These are phyloP conservation scores for Colletotrichum tofieldiae DNA, from an alignment of 2,329 filamentous ascomycete genomes.

Conservation along the genomic window DNA sequence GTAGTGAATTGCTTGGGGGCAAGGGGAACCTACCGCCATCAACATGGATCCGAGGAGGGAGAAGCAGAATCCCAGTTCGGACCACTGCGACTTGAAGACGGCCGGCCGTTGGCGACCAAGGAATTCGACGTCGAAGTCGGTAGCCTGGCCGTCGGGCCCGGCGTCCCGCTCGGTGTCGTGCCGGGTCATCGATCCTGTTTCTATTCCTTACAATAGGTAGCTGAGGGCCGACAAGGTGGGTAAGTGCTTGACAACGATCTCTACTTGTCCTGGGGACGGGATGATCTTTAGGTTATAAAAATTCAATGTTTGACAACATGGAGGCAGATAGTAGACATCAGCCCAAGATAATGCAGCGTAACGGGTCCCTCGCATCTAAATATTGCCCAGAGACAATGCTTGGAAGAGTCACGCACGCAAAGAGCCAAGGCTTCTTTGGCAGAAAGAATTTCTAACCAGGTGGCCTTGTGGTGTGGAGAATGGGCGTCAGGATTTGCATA, in stretches of 20 bases:
- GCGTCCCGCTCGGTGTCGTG: constrained; percentile 38
- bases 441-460: constrained; percentile 38
- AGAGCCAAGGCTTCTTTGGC: neutral
- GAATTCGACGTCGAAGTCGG: constrained; percentile 64
- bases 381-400: neutral
- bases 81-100: constrained; percentile 65
- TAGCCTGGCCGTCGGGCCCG: constrained; percentile 16
- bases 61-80: constrained; percentile 76
- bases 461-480: constrained; percentile 30
- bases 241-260: neutral
- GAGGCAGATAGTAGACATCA: neutral
- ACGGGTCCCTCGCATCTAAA: constrained; percentile 28
- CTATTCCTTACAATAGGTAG: too few relatives aligned
- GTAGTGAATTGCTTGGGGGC: neutral
- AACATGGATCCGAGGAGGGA: constrained; percentile 76
- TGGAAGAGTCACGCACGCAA: neutral
- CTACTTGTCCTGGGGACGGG: neutral
- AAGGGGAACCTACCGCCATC: constrained; percentile 60
- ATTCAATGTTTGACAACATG: constrained; percentile 7
- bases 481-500: constrained; percentile 27
- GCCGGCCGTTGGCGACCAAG: constrained; percentile 75
- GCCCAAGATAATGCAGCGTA: neutral
- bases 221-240: neutral
- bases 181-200: constrained; percentile 13
- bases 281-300: constrained; percentile 7